phyloP scores from a whole-genome alignment of 805 yeast genomes.

The Cyberlindnera lachancei region DNA sequence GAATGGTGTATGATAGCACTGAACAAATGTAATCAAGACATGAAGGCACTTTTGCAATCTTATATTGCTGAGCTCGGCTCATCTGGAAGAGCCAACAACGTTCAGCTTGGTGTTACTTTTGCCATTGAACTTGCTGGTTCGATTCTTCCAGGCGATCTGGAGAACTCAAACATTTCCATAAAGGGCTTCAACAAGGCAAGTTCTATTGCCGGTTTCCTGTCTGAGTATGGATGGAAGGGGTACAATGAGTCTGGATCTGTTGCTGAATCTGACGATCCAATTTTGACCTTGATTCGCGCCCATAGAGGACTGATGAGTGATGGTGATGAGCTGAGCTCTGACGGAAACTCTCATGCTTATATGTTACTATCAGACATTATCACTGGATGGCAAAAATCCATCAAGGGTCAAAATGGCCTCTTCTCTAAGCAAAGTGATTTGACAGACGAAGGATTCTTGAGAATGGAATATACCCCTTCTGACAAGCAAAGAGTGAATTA shows the following conservation, averaged over 20 bases:
- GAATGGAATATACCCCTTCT: conserved; percentile 89
- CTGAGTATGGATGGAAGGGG: conserved; percentile 71
- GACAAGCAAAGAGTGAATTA: conserved; percentile 52
- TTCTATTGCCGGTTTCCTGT: conserved; percentile 63
- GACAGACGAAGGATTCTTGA: conserved; percentile 49
- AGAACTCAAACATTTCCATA: conserved; percentile 42
- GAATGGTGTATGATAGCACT: conserved; percentile 61
- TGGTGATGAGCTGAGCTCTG: conserved; percentile 54
- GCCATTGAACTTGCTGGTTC: conserved; percentile 85
- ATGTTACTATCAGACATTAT: conserved; percentile 64
- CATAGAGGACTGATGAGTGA: conserved; percentile 55
- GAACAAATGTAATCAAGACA: conserved; percentile 57
- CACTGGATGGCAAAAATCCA: conserved; percentile 59
- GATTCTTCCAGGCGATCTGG: conserved; percentile 60
- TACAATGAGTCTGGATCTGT: conserved; percentile 27
- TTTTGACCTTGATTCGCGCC: conserved; percentile 40
- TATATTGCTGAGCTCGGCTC: conserved; percentile 50
- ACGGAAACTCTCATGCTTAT: conserved; percentile 31
- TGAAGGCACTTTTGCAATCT: conserved; percentile 70
- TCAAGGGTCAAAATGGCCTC: conserved; percentile 54
- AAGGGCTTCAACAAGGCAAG: conserved; percentile 34
- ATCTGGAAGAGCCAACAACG: conserved; percentile 30
- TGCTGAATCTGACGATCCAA: conserved; percentile 28
- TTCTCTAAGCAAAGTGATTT: conserved; percentile 52
- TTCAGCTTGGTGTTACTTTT: conserved; percentile 80